Percentiles rank a stretch among this genome's conserved stretches.
Conservation (phyloP, 2,329 filamentous ascomycete genomes). For the Phyllosticta ampelicida region DNA sequence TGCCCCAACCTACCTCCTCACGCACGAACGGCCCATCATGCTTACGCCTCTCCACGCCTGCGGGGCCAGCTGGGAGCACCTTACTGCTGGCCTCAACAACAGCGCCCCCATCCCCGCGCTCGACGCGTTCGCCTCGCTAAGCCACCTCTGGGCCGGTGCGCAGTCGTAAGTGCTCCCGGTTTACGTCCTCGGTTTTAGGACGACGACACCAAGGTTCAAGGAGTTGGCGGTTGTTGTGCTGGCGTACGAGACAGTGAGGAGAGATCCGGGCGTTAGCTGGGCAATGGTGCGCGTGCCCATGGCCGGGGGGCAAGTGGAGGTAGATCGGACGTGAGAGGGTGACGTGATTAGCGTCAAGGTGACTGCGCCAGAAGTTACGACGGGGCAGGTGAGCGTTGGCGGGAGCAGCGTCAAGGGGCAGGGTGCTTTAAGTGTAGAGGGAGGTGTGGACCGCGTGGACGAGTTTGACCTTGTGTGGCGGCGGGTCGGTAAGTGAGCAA, state of each 20-base stretch:
- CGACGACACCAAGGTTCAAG: not conserved
- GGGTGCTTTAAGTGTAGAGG: not conserved
- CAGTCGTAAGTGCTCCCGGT: conserved; percentile 32
- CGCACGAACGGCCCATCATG: conserved; percentile 34
- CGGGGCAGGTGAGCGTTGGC: not conserved
- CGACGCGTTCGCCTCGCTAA: conserved; percentile 32
- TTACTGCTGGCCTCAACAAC: conserved; percentile 15
- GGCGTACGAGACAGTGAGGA: not conserved
- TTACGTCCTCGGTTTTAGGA: conserved; percentile 3
- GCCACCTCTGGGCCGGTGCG: conserved; percentile 37
- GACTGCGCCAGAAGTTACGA: not conserved
- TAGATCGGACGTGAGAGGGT: not conserved
- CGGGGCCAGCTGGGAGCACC: conserved; percentile 38
- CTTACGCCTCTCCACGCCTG: conserved; percentile 26
- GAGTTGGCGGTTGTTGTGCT: not conserved
- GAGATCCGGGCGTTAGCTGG: conserved; percentile 1
- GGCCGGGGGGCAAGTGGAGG: not conserved
- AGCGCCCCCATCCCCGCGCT: conserved; percentile 31
- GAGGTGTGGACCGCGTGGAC: not conserved
- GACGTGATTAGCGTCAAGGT: conserved; percentile 1
- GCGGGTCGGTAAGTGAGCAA: not conserved
- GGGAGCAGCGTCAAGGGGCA: not conserved
- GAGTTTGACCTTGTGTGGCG: not conserved
- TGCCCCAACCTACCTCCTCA: conserved; percentile 22
- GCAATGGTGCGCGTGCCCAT: conserved; percentile 2